Evolutionary conservation across 257 asterid species (phyloP).

Genomic region (Gentiana dahurica): DNA sequence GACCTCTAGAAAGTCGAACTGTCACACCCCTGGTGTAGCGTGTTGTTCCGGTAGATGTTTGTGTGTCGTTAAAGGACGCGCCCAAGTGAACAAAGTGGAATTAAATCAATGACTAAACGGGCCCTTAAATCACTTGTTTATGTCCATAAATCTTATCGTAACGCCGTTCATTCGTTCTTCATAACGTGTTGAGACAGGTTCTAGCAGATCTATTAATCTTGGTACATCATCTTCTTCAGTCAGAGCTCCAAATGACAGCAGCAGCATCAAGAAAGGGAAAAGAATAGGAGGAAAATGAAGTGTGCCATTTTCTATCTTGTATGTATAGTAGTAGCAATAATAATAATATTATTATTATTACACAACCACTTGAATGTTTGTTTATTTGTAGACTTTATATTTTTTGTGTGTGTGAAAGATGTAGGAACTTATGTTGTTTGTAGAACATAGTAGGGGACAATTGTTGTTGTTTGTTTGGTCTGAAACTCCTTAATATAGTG

Average conservation of each 20-base stretch:
- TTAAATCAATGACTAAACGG: too few relatives aligned
- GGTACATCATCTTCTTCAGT: slow-evolving; percentile 39
- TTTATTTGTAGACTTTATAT: slow-evolving; percentile 1
- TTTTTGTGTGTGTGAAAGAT: slow-evolving; percentile 7
- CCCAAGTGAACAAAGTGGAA: too few relatives aligned
- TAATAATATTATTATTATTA: slow-evolving; percentile 8
- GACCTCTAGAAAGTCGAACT: too few relatives aligned
- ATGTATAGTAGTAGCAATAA: slow-evolving; percentile 13
- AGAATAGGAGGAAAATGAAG: neutral
- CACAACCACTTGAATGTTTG: neutral
- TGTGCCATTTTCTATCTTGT: slow-evolving; percentile 2
- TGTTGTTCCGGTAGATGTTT: too few relatives aligned
- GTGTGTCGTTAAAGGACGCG: too few relatives aligned
- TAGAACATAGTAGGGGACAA: neutral
- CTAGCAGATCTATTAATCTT: slow-evolving; percentile 29
- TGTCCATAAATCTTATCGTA: too few relatives aligned
- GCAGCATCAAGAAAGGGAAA: slow-evolving; percentile 14
- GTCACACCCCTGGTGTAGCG: too few relatives aligned
- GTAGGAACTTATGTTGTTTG: slow-evolving; percentile 12
- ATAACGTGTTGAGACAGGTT: slow-evolving; percentile 34
- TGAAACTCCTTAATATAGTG: neutral
- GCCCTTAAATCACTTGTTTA: too few relatives aligned
- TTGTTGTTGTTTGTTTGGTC: neutral
- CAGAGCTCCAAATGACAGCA: slow-evolving; percentile 48
- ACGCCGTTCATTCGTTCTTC: neutral